Base-by-base conservation (phyloP, 495 filamentous ascomycete genomes). In the Hypoxylon lenormandii region DNA sequence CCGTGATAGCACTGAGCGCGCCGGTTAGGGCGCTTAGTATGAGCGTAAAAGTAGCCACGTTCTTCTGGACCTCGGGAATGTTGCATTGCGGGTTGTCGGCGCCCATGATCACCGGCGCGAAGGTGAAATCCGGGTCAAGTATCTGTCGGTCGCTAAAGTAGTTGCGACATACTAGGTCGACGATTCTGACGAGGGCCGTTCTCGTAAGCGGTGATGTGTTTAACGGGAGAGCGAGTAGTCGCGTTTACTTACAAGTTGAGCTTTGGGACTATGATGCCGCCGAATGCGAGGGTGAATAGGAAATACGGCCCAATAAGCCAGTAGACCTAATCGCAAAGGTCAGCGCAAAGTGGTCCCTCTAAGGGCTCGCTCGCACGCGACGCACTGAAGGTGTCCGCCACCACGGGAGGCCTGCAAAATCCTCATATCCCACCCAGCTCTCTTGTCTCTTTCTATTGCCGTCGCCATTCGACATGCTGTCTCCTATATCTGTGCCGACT, bases 281-380 rank as follows among this genome's bases (percentile, higher is more conserved):
- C 95, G 73, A 93, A 92, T 0, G 92, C 93, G 43, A 96, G 80
- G 0, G 91, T 90, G 74, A 89, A 92, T 5, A 96, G 73, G 21
- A 90, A 79, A 75, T 91, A 92, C 3, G 91, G 89, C 0, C 85
- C 87, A 8, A 98, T 70, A 13, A 98, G 80, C 92, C 94, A 98
- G 76, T 84, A 92, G 36, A 97, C 85, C 92, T 96, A 56, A 52
- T 33, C 11, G 18, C n/a, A 33, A 23, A 23, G 30, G 53, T 78
- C 49, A 77, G 71, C 43, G 19, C 10, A 3, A 1, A 28, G 19
- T 38, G 4, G 4, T 58, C 13, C 30, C 19, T n/a, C n/a, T n/a
- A n/a, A n/a, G n/a, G n/a, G n/a, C n/a, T n/a, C 54, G 19, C 15
- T 8, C 19, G 23, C 45, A 46, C 12, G 18, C 10, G 45, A 69